phyloP scores from a whole-genome alignment of 1,139 yeast species.

The Lodderomyces margitis region DNA sequence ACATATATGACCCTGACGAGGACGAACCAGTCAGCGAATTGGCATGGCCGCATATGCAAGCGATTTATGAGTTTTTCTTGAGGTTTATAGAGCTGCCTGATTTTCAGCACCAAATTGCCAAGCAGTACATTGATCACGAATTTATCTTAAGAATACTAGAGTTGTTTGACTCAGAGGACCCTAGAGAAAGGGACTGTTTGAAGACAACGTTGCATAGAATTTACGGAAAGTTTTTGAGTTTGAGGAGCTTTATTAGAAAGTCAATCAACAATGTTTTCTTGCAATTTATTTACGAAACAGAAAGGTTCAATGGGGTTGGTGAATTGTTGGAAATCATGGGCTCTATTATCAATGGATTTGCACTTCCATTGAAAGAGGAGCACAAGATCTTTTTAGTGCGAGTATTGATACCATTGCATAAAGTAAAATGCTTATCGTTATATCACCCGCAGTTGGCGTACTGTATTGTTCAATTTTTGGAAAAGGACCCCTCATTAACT shows the following conservation, averaged over 20 bases:
- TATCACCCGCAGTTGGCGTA: constrained; percentile 97
- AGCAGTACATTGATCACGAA: constrained; percentile 88
- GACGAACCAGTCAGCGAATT: constrained; percentile 96
- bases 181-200: constrained; percentile 90
- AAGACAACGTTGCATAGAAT: constrained; percentile 94
- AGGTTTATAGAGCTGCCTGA: constrained; percentile 94
- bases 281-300: constrained; percentile 93
- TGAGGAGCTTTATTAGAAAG: constrained; percentile 88
- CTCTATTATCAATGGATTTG: constrained; percentile 95
- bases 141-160: constrained; percentile 80
- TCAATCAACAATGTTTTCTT: constrained; percentile 89
- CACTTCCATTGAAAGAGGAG: constrained; percentile 93
- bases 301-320: constrained; percentile 92
- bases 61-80: constrained; percentile 90
- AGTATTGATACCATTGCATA: constrained; percentile 90
- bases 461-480: constrained; percentile 94
- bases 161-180: constrained; percentile 93
- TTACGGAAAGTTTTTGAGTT: constrained; percentile 89
- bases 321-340: constrained; percentile 94
- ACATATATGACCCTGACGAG: constrained; percentile 95
- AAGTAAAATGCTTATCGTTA: constrained; percentile 80
- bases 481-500: constrained; percentile 86
- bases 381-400: constrained; percentile 88
- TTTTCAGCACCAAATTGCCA: constrained; percentile 90
- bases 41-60: constrained; percentile 99